These are phyloP conservation scores for Colletotrichum spaethianum DNA, from an alignment of 2,329 filamentous ascomycete species.

Conservation along the genomic window DNA sequence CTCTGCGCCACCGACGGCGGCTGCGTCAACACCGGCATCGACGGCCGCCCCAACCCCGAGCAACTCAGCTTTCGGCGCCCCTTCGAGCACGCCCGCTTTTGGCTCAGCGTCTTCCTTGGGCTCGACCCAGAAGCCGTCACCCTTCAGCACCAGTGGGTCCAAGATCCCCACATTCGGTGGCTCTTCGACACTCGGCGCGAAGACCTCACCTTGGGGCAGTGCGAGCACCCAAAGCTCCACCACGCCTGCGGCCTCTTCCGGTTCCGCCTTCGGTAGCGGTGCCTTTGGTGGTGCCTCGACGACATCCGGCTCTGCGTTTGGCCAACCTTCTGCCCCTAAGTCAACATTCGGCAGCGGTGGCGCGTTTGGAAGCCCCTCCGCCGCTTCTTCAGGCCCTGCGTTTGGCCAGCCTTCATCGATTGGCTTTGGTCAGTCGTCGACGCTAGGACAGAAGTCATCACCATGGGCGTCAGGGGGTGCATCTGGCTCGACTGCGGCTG, in stretches of 20 bases:
- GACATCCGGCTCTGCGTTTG: constrained; percentile 62
- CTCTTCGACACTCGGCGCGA: constrained; percentile 64
- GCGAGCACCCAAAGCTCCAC: constrained; percentile 3
- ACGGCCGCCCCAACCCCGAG: not conserved
- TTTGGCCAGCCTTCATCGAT: constrained; percentile 53
- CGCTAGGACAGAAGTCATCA: constrained; percentile 63
- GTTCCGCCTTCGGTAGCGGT: constrained; percentile 60
- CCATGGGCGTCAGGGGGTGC: constrained; percentile 63
- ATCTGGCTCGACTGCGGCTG: constrained; percentile 52
- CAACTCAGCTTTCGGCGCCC: constrained; percentile 46
- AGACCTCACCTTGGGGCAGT: constrained; percentile 66
- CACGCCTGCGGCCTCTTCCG: constrained; percentile 44
- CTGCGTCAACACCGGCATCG: constrained; percentile 39
- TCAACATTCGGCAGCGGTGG: constrained; percentile 27
- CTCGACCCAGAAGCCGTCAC: constrained; percentile 46
- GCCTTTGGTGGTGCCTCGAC: constrained; percentile 58
- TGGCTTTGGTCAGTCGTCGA: constrained; percentile 67
- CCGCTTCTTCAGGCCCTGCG: constrained; percentile 48
- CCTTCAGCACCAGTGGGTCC: constrained; percentile 46
- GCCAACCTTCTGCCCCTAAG: constrained; percentile 56
- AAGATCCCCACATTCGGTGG: constrained; percentile 61
- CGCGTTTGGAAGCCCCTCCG: constrained; percentile 32
- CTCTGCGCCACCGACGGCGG: constrained; percentile 46
- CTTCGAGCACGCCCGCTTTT: constrained; percentile 44
- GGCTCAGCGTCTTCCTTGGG: constrained; percentile 55